Conservation (phyloP, 139 green algal genomes). For the Chlorella sp. region DNA sequence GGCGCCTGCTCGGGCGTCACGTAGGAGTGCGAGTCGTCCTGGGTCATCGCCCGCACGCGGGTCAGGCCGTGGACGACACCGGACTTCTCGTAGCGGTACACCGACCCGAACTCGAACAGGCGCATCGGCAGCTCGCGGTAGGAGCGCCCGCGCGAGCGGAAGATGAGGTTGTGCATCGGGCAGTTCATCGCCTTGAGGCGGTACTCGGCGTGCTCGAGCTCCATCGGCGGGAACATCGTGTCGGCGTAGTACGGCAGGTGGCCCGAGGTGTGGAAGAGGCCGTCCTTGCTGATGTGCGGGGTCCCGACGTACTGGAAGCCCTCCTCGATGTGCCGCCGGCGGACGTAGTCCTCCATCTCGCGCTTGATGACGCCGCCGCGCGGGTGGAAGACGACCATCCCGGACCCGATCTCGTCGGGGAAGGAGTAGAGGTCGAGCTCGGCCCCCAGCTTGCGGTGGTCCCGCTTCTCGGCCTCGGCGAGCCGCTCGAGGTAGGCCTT, state of each 20-base stretch:
- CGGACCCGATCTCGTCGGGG: constrained; percentile 43
- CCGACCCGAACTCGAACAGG: constrained; percentile 5
- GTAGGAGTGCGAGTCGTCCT: constrained; percentile 25
- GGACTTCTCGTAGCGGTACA: constrained; percentile 14
- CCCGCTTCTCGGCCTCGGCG: constrained; percentile 60
- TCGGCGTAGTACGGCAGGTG: constrained; percentile 93
- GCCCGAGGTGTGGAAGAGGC: constrained; percentile 11
- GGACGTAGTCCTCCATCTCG: constrained; percentile 89
- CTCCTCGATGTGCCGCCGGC: constrained; percentile 75
- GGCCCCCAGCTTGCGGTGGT: constrained; percentile 86
- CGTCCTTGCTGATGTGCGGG: constrained; percentile 85
- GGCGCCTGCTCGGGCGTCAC: no score
- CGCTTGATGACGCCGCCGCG: constrained; percentile 73
- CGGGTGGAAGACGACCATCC: constrained; percentile 96
- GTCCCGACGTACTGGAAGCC: constrained; percentile 90
- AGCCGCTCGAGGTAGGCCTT: constrained; percentile 63
- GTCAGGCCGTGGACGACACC: constrained; percentile 14
- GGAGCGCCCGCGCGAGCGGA: constrained; percentile 5
- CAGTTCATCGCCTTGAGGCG: constrained; percentile 23
- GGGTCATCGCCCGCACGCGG: constrained; percentile 18
- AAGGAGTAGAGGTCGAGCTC: constrained; percentile 91
- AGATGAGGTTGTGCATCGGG: constrained; percentile 15
- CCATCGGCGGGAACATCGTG: constrained; percentile 72
- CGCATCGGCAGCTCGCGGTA: constrained; percentile 16
- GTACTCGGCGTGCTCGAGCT: background rate